A percentile compares a stretch with the other conserved stretches of the same genome.
These are phyloP conservation scores for Anaeromyces robustus DNA, from an alignment of 192 early-diverging fungal genomes.

Conservation along the genomic window DNA sequence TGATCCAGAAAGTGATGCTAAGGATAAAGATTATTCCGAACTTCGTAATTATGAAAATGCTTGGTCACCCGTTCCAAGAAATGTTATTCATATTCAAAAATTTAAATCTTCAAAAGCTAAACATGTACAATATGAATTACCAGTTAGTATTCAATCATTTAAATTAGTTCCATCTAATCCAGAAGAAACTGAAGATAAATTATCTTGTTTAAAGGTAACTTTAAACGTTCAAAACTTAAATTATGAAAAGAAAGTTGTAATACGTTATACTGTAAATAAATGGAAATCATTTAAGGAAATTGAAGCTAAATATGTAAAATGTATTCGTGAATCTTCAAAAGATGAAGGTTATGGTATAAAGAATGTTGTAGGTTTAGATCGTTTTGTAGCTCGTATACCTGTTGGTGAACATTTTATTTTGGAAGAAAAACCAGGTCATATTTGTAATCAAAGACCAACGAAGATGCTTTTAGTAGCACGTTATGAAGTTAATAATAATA, in stretches of 20 bases:
- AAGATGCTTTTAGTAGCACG: neutral
- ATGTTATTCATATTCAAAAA: neutral
- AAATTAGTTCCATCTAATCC: neutral
- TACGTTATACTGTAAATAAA: neutral
- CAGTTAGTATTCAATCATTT: neutral
- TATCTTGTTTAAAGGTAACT: neutral
- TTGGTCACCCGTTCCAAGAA: neutral
- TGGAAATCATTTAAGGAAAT: neutral
- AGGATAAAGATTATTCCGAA: neutral
- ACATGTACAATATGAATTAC: neutral
- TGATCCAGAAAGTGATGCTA: neutral
- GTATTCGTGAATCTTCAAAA: neutral
- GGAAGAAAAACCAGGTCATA: neutral
- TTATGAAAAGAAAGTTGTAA: neutral
- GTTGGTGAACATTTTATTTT: neutral
- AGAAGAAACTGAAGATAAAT: neutral
- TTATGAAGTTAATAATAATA: neutral
- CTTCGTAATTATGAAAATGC: neutral
- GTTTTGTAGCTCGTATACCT: neutral
- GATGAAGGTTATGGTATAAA: neutral
- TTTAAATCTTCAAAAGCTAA: neutral
- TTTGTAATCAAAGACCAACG: neutral
- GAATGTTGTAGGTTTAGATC: neutral
- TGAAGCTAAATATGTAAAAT: neutral
- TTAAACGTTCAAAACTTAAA: neutral